Conservation (phyloP, 1,284 basidiomycete genomes). For the Puccinia polysora region DNA sequence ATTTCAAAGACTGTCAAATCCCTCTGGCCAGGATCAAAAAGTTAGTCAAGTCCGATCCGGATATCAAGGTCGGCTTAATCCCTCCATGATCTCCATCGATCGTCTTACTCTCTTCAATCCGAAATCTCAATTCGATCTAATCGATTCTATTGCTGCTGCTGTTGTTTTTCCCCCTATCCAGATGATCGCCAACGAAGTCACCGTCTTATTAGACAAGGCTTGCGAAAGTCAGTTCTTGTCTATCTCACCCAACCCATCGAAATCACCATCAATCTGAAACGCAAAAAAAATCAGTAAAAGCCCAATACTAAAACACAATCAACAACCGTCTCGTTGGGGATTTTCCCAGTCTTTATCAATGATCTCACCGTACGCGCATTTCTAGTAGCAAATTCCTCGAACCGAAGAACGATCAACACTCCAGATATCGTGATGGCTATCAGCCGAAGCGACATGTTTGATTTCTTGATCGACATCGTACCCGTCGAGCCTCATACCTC, state of each 20-base stretch:
- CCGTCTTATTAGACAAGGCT: slow-evolving; percentile 52
- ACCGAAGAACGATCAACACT: slow-evolving; percentile 51
- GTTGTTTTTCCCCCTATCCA: neutral
- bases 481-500: slow-evolving; percentile 47
- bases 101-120: neutral
- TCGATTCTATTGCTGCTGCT: no score
- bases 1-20: slow-evolving; percentile 36
- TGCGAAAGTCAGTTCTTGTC: slow-evolving; percentile 50
- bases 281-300: no score
- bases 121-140: no score
- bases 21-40: slow-evolving; percentile 33
- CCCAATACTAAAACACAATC: neutral
- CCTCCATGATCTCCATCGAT: neutral
- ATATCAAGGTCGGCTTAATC: slow-evolving; percentile 22
- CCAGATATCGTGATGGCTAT: slow-evolving; percentile 52
- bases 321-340: neutral
- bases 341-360: slow-evolving; percentile 51
- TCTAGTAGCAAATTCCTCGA: slow-evolving; percentile 51
- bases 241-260: neutral
- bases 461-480: slow-evolving; percentile 53
- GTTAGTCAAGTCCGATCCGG: slow-evolving; percentile 34
- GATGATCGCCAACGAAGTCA: slow-evolving; percentile 52
- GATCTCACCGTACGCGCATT: slow-evolving; percentile 53
- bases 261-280: no score
- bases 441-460: slow-evolving; percentile 51